Evolutionary conservation across 2,329 filamentous ascomycete species (phyloP).

Genomic region (Apiospora pterosperma): DNA sequence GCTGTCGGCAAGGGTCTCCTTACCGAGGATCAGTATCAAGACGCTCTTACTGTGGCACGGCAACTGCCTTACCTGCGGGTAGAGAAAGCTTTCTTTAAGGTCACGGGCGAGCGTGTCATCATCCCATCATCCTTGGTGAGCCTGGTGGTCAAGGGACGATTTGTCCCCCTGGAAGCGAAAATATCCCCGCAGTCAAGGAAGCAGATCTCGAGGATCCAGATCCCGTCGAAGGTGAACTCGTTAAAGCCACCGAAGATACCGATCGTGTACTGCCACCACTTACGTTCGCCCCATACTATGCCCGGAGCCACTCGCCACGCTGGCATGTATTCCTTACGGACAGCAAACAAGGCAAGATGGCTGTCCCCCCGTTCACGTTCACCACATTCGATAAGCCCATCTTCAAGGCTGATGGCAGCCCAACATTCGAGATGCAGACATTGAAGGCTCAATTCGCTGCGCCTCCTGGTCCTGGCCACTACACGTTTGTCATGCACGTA

Average conservation of each 20-base stretch:
- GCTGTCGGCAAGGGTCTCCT: slow-evolving; percentile 70
- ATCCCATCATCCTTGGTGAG: slow-evolving; percentile 91
- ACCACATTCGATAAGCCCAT: slow-evolving; percentile 87
- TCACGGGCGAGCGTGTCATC: slow-evolving; percentile 88
- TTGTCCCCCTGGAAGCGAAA: slow-evolving; percentile 78
- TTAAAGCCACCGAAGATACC: slow-evolving; percentile 63
- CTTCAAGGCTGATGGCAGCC: slow-evolving; percentile 74
- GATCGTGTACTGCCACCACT: slow-evolving; percentile 74
- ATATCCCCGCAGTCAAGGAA: slow-evolving; percentile 71
- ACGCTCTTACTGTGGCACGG: slow-evolving; percentile 71
- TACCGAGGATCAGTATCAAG: slow-evolving; percentile 71
- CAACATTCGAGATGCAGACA: slow-evolving; percentile 93
- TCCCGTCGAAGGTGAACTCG: slow-evolving; percentile 83
- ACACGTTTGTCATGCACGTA: slow-evolving; percentile 91
- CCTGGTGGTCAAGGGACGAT: slow-evolving; percentile 90
- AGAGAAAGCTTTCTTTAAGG: slow-evolving; percentile 97
- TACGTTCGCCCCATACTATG: slow-evolving; percentile 86
- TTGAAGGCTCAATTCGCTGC: slow-evolving; percentile 97
- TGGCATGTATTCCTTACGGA: slow-evolving; percentile 97
- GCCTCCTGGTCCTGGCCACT: slow-evolving; percentile 86
- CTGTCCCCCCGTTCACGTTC: slow-evolving; percentile 95
- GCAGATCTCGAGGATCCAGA: slow-evolving; percentile 87
- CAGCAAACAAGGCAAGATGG: slow-evolving; percentile 91
- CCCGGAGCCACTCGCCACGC: slow-evolving; percentile 81
- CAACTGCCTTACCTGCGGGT: slow-evolving; percentile 83